These are phyloP conservation scores for Neotropicomus parvogracilis DNA, from an alignment of 1,284 basidiomycete genomes.

Conservation along the genomic window DNA sequence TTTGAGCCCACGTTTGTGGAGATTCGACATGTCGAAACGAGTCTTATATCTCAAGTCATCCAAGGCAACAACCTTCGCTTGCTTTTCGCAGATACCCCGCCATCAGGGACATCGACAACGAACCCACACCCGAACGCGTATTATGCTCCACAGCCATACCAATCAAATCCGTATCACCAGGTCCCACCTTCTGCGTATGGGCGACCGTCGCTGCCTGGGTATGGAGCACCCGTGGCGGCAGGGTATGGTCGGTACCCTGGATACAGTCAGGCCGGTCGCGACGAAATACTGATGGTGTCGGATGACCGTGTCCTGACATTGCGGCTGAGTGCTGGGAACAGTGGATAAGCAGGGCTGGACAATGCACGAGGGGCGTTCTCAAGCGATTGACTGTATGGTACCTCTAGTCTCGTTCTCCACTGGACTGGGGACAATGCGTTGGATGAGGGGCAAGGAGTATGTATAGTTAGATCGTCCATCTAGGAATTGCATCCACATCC, in stretches of 20 bases:
- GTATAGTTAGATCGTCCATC: conserved; percentile 31
- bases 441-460: conserved; percentile 10
- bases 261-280: conserved; percentile 52
- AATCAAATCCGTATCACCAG: conserved; percentile 37
- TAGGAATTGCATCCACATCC: conserved; percentile 6
- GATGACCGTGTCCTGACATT: conserved; percentile 75
- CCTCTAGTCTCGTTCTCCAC: conserved; percentile 17
- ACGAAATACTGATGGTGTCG: conserved; percentile 78
- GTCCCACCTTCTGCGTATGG: conserved; percentile 27
- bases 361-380: neutral
- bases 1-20: conserved; percentile 98
- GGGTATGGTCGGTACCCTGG: conserved; percentile 40
- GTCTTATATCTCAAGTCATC: conserved; percentile 91
- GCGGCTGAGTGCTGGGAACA: conserved; percentile 32
- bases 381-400: conserved; percentile 9
- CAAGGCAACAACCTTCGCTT: conserved; percentile 87
- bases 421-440: conserved; percentile 13
- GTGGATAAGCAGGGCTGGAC: conserved; percentile 13
- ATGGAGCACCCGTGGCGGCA: conserved; percentile 35
- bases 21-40: conserved; percentile 93
- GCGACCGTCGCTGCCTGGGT: conserved; percentile 39
- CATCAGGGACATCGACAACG: conserved; percentile 63
- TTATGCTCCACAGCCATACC: conserved; percentile 32
- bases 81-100: conserved; percentile 91
- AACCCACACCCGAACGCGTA: conserved; percentile 34